Base-by-base conservation (phyloP, 192 early-diverging fungal species). In the Geranomyces michiganensis region DNA sequence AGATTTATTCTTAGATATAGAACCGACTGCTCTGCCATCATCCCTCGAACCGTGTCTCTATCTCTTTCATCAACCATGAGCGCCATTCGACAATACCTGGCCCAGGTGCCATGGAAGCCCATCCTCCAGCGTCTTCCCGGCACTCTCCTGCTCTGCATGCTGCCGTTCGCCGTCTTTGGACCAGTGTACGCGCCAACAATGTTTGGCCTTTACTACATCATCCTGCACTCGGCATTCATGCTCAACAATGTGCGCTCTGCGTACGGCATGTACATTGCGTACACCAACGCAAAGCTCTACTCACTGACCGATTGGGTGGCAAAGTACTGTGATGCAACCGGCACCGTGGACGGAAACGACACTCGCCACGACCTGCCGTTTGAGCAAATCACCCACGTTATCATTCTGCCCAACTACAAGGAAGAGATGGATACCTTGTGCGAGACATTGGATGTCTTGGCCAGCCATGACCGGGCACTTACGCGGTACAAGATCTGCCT, bases 351-450 rank as follows among this genome's bases (percentile, higher is more conserved):
- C 31, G 76, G 76, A 5, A 36, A 71, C 22, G 84, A 82, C 73
- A 70, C 75, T 12, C 62, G 75, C 46, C 84, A 85, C 70, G 84
- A 85, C 66, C 56, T 85, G 27, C 84, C 84, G n/a, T 85, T 67
- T 44, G 79, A 79, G 60, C 66, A 75, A 26, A 72, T 88, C 46
- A 68, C 82, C n/a, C 91, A 92, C 77, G 81, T 90, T 32, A 78
- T 92, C 76, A 85, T 92, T 67, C 79, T 92, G 43, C 90, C 90
- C 21, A 88, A 90, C 69, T 92, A 91, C 79, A 82, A 82, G 55
- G 91, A 92, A 70, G 82, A 84, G 22, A 76, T 88, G 70, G 88
- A 85, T 9, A 84, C 90, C 44, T 67, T 92, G 30, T 83, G 83
- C 51, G 88, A 90, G 63, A 92, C 90, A 9, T 84, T 92, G 47